Evolutionary conservation across 306 rosid genomes (phyloP).

Genomic region (Leucaena leucocephala): DNA sequence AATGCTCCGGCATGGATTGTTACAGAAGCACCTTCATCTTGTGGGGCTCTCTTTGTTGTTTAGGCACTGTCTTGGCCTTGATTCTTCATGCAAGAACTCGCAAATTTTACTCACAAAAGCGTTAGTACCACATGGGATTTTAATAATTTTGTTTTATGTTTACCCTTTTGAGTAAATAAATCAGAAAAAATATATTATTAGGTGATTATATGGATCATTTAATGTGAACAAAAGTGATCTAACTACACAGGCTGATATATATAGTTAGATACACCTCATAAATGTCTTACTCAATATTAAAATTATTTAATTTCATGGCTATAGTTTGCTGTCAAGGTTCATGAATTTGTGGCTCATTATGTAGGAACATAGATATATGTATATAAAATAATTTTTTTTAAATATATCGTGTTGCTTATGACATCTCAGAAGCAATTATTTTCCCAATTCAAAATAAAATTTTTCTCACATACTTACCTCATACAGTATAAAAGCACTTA

Average conservation of each 20-base stretch:
- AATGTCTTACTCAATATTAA: background rate
- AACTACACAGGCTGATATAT: background rate
- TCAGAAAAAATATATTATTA: background rate
- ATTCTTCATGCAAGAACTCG: slow-evolving; percentile 57
- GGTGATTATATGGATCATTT: background rate
- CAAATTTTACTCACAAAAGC: slow-evolving; percentile 55
- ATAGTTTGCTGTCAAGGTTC: no score
- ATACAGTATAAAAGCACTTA: no score
- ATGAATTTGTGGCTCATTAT: no score
- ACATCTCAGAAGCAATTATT: no score
- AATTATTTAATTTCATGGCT: background rate
- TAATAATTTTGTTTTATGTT: background rate
- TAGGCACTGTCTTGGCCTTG: slow-evolving; percentile 64
- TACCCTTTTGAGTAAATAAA: background rate
- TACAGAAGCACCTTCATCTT: slow-evolving; percentile 58
- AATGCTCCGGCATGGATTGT: slow-evolving; percentile 78
- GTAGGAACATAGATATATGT: no score
- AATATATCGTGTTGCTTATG: no score
- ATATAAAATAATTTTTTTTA: no score
- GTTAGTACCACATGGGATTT: background rate
- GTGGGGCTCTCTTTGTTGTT: slow-evolving; percentile 67
- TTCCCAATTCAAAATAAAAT: no score
- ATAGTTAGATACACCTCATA: background rate
- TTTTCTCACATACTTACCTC: no score
- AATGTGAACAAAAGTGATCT: background rate